A percentile compares a stretch with the other conserved stretches of the same genome.
Conservation (phyloP, 805 yeast genomes). For the Schwanniomyces vanrijiae region DNA sequence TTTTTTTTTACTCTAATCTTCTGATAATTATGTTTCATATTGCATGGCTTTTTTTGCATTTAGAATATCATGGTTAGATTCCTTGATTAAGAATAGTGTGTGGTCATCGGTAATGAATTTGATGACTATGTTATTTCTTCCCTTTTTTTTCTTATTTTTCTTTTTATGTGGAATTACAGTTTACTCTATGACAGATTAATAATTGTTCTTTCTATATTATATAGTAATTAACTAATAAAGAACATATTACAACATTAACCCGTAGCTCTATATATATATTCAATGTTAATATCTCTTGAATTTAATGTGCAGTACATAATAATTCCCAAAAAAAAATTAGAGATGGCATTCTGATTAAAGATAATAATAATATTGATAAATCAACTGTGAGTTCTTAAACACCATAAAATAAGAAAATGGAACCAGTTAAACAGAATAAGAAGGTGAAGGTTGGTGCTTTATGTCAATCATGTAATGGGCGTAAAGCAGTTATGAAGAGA, state of each 20-base stretch:
- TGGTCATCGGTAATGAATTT: conserved; percentile 1
- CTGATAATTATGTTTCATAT: conserved; percentile 1
- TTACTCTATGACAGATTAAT: not conserved
- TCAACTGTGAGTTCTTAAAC: not conserved
- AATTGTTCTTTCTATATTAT: not conserved
- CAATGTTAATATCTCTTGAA: not conserved
- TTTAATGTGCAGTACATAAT: not conserved
- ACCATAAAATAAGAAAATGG: not conserved
- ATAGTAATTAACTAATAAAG: not conserved
- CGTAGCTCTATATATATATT: not conserved
- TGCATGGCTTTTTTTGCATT: conserved; percentile 8
- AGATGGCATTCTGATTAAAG: not conserved
- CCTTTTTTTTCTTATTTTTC: not conserved
- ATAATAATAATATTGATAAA: not conserved
- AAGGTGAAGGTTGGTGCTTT: conserved; percentile 42
- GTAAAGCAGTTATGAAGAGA: conserved; percentile 84
- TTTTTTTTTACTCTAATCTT: not conserved
- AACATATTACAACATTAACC: not conserved
- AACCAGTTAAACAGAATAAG: conserved; percentile 6
- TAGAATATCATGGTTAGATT: not conserved
- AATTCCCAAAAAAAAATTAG: not conserved
- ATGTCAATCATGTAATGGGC: conserved; percentile 81
- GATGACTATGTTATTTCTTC: not conserved
- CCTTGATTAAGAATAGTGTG: conserved; percentile 1
- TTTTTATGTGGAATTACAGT: not conserved